phyloP scores from a whole-genome alignment of 2,329 filamentous ascomycete species.

The Talaromyces sp. region DNA sequence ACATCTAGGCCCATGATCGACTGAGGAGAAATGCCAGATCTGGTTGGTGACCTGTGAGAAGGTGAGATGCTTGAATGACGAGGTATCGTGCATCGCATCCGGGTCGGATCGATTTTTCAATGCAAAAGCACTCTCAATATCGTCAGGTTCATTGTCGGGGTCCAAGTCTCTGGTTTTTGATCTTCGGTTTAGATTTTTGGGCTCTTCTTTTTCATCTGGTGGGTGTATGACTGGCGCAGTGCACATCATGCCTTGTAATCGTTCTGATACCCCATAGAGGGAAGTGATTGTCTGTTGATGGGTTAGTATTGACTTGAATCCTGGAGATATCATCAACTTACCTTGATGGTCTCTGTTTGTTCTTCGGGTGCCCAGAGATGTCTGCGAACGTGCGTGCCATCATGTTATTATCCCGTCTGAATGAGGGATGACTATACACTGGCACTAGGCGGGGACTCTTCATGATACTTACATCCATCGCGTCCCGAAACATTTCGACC shows the following conservation, averaged over 20 bases:
- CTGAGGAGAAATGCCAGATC: conserved; percentile 75
- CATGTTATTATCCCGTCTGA: neutral
- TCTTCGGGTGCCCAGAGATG: conserved; percentile 71
- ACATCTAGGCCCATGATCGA: conserved; percentile 70
- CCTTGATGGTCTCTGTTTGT: conserved; percentile 60
- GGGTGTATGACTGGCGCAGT: conserved; percentile 52
- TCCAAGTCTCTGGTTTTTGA: conserved; percentile 12
- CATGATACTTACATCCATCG: conserved; percentile 67
- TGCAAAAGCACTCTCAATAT: conserved; percentile 36
- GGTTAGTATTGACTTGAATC: neutral
- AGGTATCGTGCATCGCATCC: conserved; percentile 23
- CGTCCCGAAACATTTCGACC: conserved; percentile 56
- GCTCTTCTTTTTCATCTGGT: conserved; percentile 20
- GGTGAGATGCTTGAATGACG: conserved; percentile 43
- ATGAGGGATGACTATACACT: too few species aligned
- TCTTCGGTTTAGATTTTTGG: conserved; percentile 18
- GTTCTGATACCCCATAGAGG: conserved; percentile 69
- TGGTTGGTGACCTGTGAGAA: conserved; percentile 66
- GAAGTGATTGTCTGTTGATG: conserved; percentile 53
- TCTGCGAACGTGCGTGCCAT: conserved; percentile 40
- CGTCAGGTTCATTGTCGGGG: conserved; percentile 22
- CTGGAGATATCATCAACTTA: conserved; percentile 18
- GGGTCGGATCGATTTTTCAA: conserved; percentile 27
- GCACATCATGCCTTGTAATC: conserved; percentile 66
- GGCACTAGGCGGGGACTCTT: too few species aligned